Base-by-base conservation (phyloP, 345 rosid genomes). In the Triadica sebifera region DNA sequence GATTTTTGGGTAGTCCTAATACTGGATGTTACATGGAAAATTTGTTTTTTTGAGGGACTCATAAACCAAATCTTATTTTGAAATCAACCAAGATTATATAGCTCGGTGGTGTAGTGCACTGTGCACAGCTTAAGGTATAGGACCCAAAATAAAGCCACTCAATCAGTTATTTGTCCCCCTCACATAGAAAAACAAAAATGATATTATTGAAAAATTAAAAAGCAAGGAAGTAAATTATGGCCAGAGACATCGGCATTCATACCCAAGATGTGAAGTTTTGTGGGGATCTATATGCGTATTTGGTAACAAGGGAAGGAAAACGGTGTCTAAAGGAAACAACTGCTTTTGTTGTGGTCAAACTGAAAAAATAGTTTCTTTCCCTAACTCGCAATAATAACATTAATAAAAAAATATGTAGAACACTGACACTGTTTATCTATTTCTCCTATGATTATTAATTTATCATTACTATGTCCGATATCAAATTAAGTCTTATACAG, bases 21-120 rank as follows among this genome's bases (percentile, higher is more conserved):
- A 7, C 16, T 56, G 29, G 57, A 71, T 71, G 51, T 41, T 41
- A 45, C 38, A 7, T 22, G 10, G 3, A 38, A 12, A 29, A 29
- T 29, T 29, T 9, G n/a, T 24, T 19, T 12, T 70, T 70, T 55
- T 12, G 51, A 41, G 34, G 63, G 61, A 12, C 62, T 5, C 62
- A 38, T 0, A 22, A 17, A 22, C 65, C 22, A 22, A 24, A 39
- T 70, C 64, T 52, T 41, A 20, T 4, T 13, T 39, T 46, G 73
- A 41, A 70, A 70, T 56, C 64, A 56, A 25, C 63, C 38, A 19
- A 71, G 65, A 24, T 43, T n/a, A 22, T n/a, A 1, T 67, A 53
- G 58, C 41, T 56, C 22, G 24, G 1, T 58, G 41, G 65, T 29
- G 39, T 9, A 20, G 62, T 58, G 62, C 37, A 24, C 52, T 65